phyloP scores from a whole-genome alignment of 805 yeast genomes.

The Jamesozyma gamospora region DNA sequence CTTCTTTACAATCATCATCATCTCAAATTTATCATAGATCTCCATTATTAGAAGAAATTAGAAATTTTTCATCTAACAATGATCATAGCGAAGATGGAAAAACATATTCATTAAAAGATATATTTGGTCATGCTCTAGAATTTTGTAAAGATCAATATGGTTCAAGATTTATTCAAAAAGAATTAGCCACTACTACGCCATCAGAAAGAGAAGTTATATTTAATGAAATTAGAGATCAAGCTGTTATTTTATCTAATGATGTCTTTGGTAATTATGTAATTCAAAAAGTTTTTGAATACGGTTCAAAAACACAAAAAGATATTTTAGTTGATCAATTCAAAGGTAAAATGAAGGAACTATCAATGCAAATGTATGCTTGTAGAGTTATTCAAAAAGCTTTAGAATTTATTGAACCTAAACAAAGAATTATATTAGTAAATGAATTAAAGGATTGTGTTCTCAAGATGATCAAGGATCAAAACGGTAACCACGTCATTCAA shows the following conservation, averaged over 20 bases:
- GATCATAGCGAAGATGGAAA: constrained; percentile 41
- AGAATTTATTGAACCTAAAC: constrained; percentile 54
- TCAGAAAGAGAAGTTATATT: constrained; percentile 74
- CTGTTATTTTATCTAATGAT: constrained; percentile 80
- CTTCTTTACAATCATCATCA: constrained; percentile 15
- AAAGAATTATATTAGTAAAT: constrained; percentile 55
- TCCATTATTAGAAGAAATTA: constrained; percentile 76
- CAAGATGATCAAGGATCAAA: constrained; percentile 82
- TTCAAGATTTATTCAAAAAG: constrained; percentile 90
- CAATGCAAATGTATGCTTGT: constrained; percentile 96
- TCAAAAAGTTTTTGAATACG: constrained; percentile 85
- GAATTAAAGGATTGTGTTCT: constrained; percentile 59
- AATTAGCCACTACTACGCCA: constrained; percentile 51
- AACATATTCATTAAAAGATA: constrained; percentile 51
- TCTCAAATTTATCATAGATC: constrained; percentile 53
- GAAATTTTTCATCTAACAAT: constrained; percentile 24
- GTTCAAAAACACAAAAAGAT: constrained; percentile 57
- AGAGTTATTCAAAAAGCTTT: constrained; percentile 92
- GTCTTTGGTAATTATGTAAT: constrained; percentile 97
- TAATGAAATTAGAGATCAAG: constrained; percentile 67
- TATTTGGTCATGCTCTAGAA: constrained; percentile 80
- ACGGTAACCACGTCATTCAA: constrained; percentile 96
- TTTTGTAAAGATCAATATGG: constrained; percentile 96
- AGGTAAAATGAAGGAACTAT: constrained; percentile 62
- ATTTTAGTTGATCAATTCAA: constrained; percentile 46